Percentiles rank a stretch among this genome's conserved stretches.
phyloP scores from a whole-genome alignment of 208 protist genomes.

The Vickermania ingenoplastis region DNA sequence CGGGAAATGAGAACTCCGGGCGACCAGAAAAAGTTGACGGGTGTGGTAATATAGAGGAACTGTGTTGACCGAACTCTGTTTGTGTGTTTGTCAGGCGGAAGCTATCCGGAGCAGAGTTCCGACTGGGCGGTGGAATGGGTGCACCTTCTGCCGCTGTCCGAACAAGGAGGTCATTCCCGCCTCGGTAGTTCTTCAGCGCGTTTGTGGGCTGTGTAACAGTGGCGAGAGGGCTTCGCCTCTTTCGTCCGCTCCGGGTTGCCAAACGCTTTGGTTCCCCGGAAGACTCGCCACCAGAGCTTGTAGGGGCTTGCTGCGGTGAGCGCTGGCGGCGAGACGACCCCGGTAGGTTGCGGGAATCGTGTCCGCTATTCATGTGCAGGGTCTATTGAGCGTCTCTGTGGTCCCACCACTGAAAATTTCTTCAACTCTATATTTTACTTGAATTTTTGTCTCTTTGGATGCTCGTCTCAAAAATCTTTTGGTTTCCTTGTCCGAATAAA shows the following conservation, averaged over 20 bases:
- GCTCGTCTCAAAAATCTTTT: no score
- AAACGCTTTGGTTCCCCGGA: neutral
- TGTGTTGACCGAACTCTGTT: neutral
- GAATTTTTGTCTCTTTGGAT: no score
- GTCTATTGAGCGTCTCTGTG: no score
- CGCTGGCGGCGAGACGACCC: neutral
- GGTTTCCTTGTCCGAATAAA: no score
- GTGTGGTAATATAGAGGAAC: neutral
- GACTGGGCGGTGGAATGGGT: neutral
- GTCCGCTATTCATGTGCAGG: slow-evolving; percentile 1
- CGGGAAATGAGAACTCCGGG: neutral
- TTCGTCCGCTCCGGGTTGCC: neutral
- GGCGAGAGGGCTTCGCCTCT: neutral
- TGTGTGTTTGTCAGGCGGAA: neutral
- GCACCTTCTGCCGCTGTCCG: neutral
- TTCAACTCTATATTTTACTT: no score
- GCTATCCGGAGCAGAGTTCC: neutral
- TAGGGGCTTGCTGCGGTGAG: neutral
- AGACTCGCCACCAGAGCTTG: neutral
- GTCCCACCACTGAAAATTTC: no score
- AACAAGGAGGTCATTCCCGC: neutral
- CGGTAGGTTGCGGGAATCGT: neutral
- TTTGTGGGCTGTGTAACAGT: neutral
- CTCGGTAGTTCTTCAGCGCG: neutral
- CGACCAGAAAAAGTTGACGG: neutral